A percentile compares a stretch with the other conserved stretches of the same genome.
phyloP scores from a whole-genome alignment of 257 asterid genomes.

The Jaltomata sinuosa region DNA sequence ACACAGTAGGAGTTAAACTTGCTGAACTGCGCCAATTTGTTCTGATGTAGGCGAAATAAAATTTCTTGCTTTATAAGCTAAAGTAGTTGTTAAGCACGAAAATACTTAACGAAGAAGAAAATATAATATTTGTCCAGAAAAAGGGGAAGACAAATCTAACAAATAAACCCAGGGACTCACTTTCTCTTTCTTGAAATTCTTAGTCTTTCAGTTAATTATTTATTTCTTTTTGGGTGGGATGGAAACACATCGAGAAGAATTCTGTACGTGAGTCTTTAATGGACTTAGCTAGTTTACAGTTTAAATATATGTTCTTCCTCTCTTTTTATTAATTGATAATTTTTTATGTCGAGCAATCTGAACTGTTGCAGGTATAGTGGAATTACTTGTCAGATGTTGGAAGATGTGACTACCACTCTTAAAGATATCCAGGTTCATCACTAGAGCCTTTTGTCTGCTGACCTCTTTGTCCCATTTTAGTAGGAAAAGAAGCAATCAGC shows the following conservation, averaged over 20 bases:
- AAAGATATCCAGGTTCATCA: constrained; percentile 73
- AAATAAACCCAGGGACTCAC: background rate
- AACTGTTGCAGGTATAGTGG: constrained; percentile 82
- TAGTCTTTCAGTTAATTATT: background rate
- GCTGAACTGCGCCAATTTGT: background rate
- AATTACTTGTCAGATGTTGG: constrained; percentile 70
- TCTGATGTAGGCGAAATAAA: background rate
- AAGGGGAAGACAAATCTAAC: background rate
- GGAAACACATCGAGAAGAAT: background rate
- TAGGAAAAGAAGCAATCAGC: background rate
- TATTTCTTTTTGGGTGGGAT: background rate
- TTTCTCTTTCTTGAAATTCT: background rate
- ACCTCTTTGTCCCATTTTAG: background rate
- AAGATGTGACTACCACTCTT: constrained; percentile 72
- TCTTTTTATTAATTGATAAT: background rate
- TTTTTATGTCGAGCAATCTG: constrained; percentile 2
- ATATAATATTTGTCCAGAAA: background rate
- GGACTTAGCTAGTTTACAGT: background rate
- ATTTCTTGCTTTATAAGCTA: background rate
- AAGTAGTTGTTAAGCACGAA: background rate
- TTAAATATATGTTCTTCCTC: background rate
- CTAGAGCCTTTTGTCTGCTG: background rate
- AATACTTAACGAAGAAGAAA: background rate
- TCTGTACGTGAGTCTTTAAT: background rate
- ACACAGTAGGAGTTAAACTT: background rate